phyloP scores from a whole-genome alignment of 768 basidiomycete species.

The Arthromyces matolae region DNA sequence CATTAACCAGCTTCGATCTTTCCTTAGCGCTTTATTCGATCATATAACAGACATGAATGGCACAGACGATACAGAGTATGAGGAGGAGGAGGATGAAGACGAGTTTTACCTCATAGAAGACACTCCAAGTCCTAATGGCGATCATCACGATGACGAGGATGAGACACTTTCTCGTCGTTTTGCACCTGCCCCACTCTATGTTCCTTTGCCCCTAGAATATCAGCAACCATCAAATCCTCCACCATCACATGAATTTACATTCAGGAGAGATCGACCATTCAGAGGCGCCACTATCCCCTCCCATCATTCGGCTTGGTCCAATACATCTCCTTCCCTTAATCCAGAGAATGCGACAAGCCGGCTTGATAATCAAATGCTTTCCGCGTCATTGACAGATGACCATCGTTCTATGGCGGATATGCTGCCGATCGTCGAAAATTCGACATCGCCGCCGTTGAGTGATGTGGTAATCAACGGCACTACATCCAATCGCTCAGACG shows the following conservation, averaged over 20 bases:
- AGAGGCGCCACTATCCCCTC: slow-evolving; percentile 24
- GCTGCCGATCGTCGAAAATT: slow-evolving; percentile 61
- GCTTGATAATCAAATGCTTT: slow-evolving; percentile 34
- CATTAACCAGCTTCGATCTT: slow-evolving; percentile 76
- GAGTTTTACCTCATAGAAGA: slow-evolving; percentile 48
- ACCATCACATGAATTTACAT: slow-evolving; percentile 31
- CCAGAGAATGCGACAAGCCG: slow-evolving; percentile 32
- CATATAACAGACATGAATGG: slow-evolving; percentile 71
- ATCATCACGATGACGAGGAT: slow-evolving; percentile 31
- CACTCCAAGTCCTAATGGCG: slow-evolving; percentile 41
- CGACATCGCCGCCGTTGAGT: slow-evolving; percentile 56
- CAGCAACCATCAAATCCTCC: slow-evolving; percentile 23
- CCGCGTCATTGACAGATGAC: slow-evolving; percentile 23
- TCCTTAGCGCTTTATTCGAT: slow-evolving; percentile 72
- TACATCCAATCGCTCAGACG: slow-evolving; percentile 50
- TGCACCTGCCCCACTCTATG: slow-evolving; percentile 22
- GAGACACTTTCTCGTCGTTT: slow-evolving; percentile 28
- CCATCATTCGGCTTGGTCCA: slow-evolving; percentile 11
- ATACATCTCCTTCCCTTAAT: slow-evolving; percentile 27
- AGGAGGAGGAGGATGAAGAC: slow-evolving; percentile 57
- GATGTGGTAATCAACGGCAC: slow-evolving; percentile 57
- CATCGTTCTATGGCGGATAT: slow-evolving; percentile 38
- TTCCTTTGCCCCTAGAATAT: slow-evolving; percentile 18
- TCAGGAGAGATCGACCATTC: slow-evolving; percentile 30
- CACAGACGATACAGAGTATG: slow-evolving; percentile 66